A percentile compares a stretch with the other conserved stretches of the same genome.
These are phyloP conservation scores for Pythium apleroticum DNA, from an alignment of 352 stramenopile species.

Conservation along the genomic window DNA sequence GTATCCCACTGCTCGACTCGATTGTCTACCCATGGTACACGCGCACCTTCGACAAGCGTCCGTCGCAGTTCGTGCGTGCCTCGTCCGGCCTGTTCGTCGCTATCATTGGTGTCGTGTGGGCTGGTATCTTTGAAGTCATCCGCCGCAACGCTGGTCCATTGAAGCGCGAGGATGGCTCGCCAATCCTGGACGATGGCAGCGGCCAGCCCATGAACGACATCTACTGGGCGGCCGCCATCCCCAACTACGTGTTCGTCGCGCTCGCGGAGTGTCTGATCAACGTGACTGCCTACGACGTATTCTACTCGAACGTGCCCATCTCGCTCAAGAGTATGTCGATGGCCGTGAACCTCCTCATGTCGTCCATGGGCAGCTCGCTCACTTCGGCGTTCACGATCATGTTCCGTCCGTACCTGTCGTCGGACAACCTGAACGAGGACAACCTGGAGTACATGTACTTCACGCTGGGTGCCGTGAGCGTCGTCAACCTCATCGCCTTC, in stretches of 20 bases:
- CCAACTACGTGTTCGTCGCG: conserved; percentile 59
- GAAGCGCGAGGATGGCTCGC: conserved; percentile 29
- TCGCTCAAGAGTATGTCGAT: conserved; percentile 56
- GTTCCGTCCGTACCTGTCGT: conserved; percentile 49
- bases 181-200: conserved; percentile 43
- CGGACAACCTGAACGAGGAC: conserved; percentile 58
- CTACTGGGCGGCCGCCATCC: conserved; percentile 45
- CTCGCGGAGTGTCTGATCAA: conserved; percentile 64
- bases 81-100: conserved; percentile 36
- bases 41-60: conserved; percentile 28
- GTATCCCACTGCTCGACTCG: conserved; percentile 34
- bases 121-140: conserved; percentile 51
- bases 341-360: conserved; percentile 63
- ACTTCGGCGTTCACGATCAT: conserved; percentile 69
- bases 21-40: conserved; percentile 37
- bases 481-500: conserved; percentile 60
- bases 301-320: conserved; percentile 57
- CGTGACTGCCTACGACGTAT: conserved; percentile 58
- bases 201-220: conserved; percentile 61
- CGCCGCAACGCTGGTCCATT: conserved; percentile 48
- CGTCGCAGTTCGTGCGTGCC: conserved; percentile 39
- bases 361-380: conserved; percentile 53
- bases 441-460: conserved; percentile 79
- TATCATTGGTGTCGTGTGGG: conserved; percentile 43
- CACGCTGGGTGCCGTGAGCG: conserved; percentile 39